Percentiles rank a stretch among this genome's conserved stretches.
Evolutionary conservation across 352 stramenopile species (phyloP).

Genomic region (Globisporangium takayamanum): DNA sequence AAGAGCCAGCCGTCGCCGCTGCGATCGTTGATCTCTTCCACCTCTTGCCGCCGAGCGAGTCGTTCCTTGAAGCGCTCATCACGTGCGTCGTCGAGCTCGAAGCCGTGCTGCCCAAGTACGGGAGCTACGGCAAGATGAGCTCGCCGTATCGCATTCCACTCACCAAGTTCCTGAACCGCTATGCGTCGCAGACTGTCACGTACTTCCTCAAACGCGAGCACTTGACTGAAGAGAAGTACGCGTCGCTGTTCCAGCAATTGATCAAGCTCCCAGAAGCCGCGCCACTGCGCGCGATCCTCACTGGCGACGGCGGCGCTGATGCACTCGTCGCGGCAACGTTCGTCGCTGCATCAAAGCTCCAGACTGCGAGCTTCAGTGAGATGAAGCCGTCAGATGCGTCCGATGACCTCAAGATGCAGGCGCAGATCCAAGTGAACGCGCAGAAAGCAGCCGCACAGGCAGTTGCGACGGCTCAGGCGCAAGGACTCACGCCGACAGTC

Average conservation of each 20-base stretch:
- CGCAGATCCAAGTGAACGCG: slow-evolving; percentile 81
- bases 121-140: slow-evolving; percentile 81
- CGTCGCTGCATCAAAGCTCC: slow-evolving; percentile 57
- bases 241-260: slow-evolving; percentile 92
- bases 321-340: slow-evolving; percentile 93
- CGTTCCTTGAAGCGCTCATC: slow-evolving; percentile 94
- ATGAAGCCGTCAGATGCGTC: slow-evolving; percentile 29
- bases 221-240: slow-evolving; percentile 84
- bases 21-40: slow-evolving; percentile 96
- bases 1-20: slow-evolving; percentile 93
- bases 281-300: slow-evolving; percentile 86
- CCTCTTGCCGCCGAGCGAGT: slow-evolving; percentile 90
- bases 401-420: slow-evolving; percentile 76
- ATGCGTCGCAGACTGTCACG: slow-evolving; percentile 74
- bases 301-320: slow-evolving; percentile 80
- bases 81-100: slow-evolving; percentile 94
- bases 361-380: slow-evolving; percentile 28
- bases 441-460: slow-evolving; percentile 80
- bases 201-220: slow-evolving; percentile 87
- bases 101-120: slow-evolving; percentile 86
- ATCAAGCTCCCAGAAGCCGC: slow-evolving; percentile 88
- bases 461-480: slow-evolving; percentile 65
- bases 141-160: slow-evolving; percentile 92
- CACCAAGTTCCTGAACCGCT: slow-evolving; percentile 91
- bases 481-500: slow-evolving; percentile 61